Base-by-base conservation (phyloP, 371 early-diverging fungal species). In the Mucor indicus region DNA sequence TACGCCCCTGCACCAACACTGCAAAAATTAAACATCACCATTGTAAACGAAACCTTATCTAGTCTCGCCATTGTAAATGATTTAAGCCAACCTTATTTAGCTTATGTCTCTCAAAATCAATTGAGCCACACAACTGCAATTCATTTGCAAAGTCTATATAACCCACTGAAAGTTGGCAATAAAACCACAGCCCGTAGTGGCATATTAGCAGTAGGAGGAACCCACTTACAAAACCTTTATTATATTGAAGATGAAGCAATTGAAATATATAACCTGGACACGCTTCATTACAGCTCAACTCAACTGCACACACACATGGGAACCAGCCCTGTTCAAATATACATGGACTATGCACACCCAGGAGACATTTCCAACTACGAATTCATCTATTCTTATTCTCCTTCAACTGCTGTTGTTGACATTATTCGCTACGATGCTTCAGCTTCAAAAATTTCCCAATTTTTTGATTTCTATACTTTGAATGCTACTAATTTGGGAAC, bases 211-310 rank as follows among this genome's bases (percentile, higher is more conserved):
- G 40, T 24, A 10, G 43, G 36, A 13, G 37, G 50, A 1, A 3
- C 20, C 3, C 7, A 10, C 21, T 41, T 39, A 20, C 44, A 38
- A 27, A 31, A 5, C 15, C 27, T 53, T 4, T 53, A 44, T 20
- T 31, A 39, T 19, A 24, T 53, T 13, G 40, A 53, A 17, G 13
- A 19, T 5, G 6, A 38, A 20, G 16, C 23, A 2, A 33, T 53
- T 4, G 33, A 38, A 5, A 27, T 24, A 6, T 53, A 53, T 22
- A 38, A 40, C n/a, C 20, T 53, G 10, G 53, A 38, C 10, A 16
- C 19, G 1, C 1, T 21, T 16, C 31, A 53, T 13, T 45, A 44
- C 11, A 30, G 22, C 9, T 33, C 36, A 3, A 32, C 8, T 1
- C 19, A 6, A 9, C 11, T 51, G 0, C 21, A 20, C 0, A 50